Percentiles rank a stretch among this genome's conserved stretches.
Evolutionary conservation across 192 early-diverging fungal genomes (phyloP).

Genomic region (Rhizoclosmatium globosum): DNA sequence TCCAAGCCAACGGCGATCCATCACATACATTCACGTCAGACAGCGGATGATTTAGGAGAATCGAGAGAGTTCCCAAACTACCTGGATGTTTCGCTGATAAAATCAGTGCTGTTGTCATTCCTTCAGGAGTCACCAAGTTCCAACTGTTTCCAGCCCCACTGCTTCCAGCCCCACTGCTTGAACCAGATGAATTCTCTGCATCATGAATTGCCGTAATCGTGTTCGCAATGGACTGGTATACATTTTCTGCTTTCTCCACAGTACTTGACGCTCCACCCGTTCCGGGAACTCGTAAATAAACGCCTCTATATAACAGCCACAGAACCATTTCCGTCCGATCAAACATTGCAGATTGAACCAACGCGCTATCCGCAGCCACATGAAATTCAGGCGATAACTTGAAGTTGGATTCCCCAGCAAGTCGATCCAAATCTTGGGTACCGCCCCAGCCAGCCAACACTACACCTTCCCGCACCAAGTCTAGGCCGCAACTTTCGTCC

Average conservation of each 20-base stretch:
- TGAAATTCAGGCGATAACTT: not conserved
- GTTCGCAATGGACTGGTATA: not conserved
- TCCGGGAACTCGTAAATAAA: not conserved
- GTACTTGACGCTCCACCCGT: not conserved
- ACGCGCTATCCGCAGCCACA: constrained; percentile 16
- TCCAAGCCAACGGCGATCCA: constrained; percentile 25
- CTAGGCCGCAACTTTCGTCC: too few species aligned
- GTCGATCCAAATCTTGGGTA: not conserved
- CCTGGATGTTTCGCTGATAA: constrained; percentile 23
- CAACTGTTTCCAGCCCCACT: not conserved
- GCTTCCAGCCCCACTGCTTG: not conserved
- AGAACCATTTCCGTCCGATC: constrained; percentile 26
- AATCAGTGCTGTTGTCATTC: constrained; percentile 26
- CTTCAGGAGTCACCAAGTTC: constrained; percentile 15
- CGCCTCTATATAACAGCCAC: constrained; percentile 19
- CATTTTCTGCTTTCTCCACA: not conserved
- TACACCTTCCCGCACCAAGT: constrained; percentile 13
- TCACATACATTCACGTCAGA: constrained; percentile 22
- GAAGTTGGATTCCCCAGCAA: not conserved
- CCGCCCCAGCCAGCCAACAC: constrained; percentile 16
- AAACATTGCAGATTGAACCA: constrained; percentile 27
- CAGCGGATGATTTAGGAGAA: constrained; percentile 22
- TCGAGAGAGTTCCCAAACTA: not conserved
- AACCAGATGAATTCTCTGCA: not conserved
- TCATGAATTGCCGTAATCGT: not conserved